Evolutionary conservation across 2,329 filamentous ascomycete species (phyloP).

Genomic region (Calonectria pauciramosa): DNA sequence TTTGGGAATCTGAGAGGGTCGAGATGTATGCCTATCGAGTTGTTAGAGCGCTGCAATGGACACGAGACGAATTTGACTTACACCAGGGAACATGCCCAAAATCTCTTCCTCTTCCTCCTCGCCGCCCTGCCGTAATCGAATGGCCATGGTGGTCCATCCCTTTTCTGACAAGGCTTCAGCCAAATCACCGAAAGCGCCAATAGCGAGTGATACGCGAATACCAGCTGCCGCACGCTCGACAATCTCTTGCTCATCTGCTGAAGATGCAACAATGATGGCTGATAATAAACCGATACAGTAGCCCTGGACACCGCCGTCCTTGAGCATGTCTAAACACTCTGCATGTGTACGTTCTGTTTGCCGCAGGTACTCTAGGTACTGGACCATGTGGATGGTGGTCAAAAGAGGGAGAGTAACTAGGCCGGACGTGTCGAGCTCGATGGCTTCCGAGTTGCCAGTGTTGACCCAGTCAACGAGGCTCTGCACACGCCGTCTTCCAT

Average conservation of each 20-base stretch:
- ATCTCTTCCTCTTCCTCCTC: slow-evolving; percentile 17
- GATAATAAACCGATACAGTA: slow-evolving; percentile 36
- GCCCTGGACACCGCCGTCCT: slow-evolving; percentile 32
- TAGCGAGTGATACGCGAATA: slow-evolving; percentile 28
- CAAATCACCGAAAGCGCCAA: slow-evolving; percentile 34
- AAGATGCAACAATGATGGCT: slow-evolving; percentile 28
- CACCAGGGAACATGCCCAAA: slow-evolving; percentile 15
- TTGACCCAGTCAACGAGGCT: slow-evolving; percentile 24
- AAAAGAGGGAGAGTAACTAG: slow-evolving; percentile 31
- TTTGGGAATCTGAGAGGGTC: slow-evolving; percentile 30
- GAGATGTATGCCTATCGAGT: slow-evolving; percentile 29
- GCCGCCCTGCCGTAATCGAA: slow-evolving; percentile 10
- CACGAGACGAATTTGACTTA: background rate
- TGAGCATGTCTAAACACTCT: slow-evolving; percentile 14
- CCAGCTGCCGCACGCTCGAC: slow-evolving; percentile 21
- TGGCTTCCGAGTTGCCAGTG: slow-evolving; percentile 18
- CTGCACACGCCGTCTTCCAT: slow-evolving; percentile 21
- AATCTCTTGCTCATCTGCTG: slow-evolving; percentile 28
- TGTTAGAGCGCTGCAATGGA: background rate
- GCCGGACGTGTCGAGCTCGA: slow-evolving; percentile 22
- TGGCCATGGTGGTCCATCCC: slow-evolving; percentile 27
- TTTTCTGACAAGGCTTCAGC: slow-evolving; percentile 14
- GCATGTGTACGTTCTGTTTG: slow-evolving; percentile 19
- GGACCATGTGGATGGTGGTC: slow-evolving; percentile 30
- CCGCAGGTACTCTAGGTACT: slow-evolving; percentile 30